Evolutionary conservation across 768 basidiomycete species (phyloP), one percentile per base, ranked within the genome.

Genomic region (Boletellus ananiceps): DNA sequence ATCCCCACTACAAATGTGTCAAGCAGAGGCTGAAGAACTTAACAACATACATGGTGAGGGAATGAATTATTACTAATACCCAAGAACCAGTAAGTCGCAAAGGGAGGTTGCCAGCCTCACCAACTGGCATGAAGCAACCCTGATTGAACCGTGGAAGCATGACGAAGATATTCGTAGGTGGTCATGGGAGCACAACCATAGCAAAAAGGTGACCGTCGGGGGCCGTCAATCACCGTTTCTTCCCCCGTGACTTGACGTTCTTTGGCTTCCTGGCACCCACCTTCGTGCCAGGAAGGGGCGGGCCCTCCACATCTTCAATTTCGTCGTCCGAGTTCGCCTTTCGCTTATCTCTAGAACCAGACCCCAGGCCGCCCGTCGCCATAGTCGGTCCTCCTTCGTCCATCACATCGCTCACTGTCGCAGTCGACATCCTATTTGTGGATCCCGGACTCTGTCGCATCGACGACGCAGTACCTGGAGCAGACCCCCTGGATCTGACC

Each of bases 291-390:
- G 29, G 29, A 29, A 61, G 49, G 8, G 71, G 52, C 9, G 79
- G 71, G 0, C 75, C 79, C 34, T 80, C 77, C 3, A 79, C 58
- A 48, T 78, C 73, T 49, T 80, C 78, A 14, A 79, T 63, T 21
- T 83, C 82, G 50, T 82, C 80, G 40, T 83, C 82, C 45, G 76
- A 76, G 19, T 53, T 47, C 4, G 72, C 69, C 63, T 80, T 84
- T 18, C 86, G 74, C 63, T 87, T 88, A 11, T 14, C 40, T 15
- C 51, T 40, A 31, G 32, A 37, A 2, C 38, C 21, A 40, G 48
- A 15, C 15, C 50, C 45, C 21, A 35, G 29, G 29, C 8, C 29
- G 11, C 29, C 14, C 13, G 39, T 21, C 42, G 44, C 13, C 11
- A 11, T 29, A 7, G 29, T 9, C 29, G 29, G 8, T 29, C 31